Evolutionary conservation across 345 rosid genomes (phyloP).

Genomic region (Salix koriyanagi): DNA sequence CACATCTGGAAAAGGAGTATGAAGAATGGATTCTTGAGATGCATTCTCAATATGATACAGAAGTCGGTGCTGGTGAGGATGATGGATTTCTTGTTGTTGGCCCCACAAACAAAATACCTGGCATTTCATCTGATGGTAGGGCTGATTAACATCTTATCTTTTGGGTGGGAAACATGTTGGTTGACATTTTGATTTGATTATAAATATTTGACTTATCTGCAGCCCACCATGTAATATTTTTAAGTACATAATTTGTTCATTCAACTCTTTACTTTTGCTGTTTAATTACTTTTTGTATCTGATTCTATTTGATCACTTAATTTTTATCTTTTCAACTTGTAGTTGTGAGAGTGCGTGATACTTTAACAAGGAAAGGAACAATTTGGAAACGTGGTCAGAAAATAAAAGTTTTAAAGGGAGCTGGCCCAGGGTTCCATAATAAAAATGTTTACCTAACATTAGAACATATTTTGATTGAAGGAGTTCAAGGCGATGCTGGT

Average conservation of each 20-base stretch:
- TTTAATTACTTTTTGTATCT: neutral
- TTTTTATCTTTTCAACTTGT: constrained; percentile 1
- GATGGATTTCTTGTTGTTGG: constrained; percentile 38
- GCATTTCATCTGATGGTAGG: constrained; percentile 61
- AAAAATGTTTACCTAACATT: constrained; percentile 53
- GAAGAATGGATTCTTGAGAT: constrained; percentile 62
- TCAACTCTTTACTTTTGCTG: neutral
- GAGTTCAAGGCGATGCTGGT: constrained; percentile 63
- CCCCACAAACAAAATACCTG: constrained; percentile 46
- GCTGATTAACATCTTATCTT: neutral
- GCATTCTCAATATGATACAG: constrained; percentile 63
- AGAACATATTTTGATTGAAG: constrained; percentile 65
- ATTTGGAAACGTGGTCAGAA: constrained; percentile 56
- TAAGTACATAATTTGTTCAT: neutral
- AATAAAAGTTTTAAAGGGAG: constrained; percentile 67
- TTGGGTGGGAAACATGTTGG: neutral
- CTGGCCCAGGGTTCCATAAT: constrained; percentile 43
- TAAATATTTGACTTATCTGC: too few relatives aligned
- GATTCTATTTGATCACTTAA: constrained; percentile 7
- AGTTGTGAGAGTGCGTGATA: constrained; percentile 63
- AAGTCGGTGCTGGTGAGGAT: constrained; percentile 53
- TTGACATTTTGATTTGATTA: too few relatives aligned
- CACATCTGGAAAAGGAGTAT: constrained; percentile 53
- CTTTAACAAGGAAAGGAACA: constrained; percentile 40
- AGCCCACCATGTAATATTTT: neutral